Conservation (phyloP, 1,139 yeast species). For the Candida sanyaensis region DNA sequence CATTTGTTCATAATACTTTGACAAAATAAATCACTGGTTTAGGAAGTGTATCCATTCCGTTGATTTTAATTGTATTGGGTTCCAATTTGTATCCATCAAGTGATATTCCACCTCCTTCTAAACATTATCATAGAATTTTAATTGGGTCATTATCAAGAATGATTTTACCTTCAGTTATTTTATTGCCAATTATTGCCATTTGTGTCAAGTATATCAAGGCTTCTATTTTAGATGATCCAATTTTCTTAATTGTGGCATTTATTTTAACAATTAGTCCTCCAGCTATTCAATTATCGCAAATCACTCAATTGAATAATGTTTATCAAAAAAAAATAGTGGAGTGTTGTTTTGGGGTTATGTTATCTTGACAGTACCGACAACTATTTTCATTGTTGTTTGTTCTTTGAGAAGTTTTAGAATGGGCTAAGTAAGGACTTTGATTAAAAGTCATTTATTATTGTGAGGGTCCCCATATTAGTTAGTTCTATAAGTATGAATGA, state of each 20-base stretch:
- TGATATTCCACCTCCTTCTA: slow-evolving; percentile 66
- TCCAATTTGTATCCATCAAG: slow-evolving; percentile 70
- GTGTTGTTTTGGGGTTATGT: slow-evolving; percentile 89
- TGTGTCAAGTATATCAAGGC: slow-evolving; percentile 65
- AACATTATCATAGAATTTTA: slow-evolving; percentile 59
- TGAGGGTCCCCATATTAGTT: no score
- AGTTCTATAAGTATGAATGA: no score
- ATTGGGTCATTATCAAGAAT: slow-evolving; percentile 73
- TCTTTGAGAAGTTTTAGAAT: slow-evolving; percentile 66
- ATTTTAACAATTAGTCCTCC: slow-evolving; percentile 80
- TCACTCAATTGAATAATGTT: slow-evolving; percentile 73
- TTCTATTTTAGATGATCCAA: slow-evolving; percentile 81
- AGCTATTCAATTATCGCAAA: slow-evolving; percentile 81
- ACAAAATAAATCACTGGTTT: slow-evolving; percentile 76
- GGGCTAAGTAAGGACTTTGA: slow-evolving; percentile 27
- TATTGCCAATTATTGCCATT: slow-evolving; percentile 68
- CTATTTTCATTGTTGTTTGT: slow-evolving; percentile 69
- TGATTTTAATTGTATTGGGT: slow-evolving; percentile 72
- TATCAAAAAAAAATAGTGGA: slow-evolving; percentile 81
- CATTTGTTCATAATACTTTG: slow-evolving; percentile 73
- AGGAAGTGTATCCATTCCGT: slow-evolving; percentile 88
- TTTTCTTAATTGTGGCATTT: slow-evolving; percentile 74
- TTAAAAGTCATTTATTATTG: no score
- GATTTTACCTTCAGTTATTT: slow-evolving; percentile 69
- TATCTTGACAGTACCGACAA: slow-evolving; percentile 73